These are phyloP conservation scores for Senna tora DNA, from an alignment of 306 rosid genomes.

Conservation along the genomic window DNA sequence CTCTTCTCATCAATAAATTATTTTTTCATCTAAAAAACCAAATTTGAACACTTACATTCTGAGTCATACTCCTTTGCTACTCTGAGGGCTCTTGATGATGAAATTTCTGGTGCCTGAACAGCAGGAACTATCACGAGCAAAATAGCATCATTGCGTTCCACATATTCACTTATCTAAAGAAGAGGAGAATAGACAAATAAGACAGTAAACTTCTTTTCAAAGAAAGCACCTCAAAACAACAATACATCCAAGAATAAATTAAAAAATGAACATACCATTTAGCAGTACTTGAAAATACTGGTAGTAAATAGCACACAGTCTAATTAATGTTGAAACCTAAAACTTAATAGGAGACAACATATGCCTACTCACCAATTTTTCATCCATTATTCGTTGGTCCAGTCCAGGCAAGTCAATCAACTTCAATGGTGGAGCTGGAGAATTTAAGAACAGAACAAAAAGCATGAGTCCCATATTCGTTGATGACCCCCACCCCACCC, in stretches of 20 bases:
- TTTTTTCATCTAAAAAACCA: background rate
- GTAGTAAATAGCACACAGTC: conserved; percentile 22
- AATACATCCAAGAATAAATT: conserved; percentile 29
- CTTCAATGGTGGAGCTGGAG: conserved; percentile 84
- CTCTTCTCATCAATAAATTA: too few relatives aligned
- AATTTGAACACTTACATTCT: conserved; percentile 62
- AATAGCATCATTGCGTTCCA: conserved; percentile 89
- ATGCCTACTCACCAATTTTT: conserved; percentile 66
- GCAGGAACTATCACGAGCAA: conserved; percentile 87
- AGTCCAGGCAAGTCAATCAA: conserved; percentile 96
- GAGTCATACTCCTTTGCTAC: conserved; percentile 83
- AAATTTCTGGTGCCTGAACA: conserved; percentile 85
- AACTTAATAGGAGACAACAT: conserved; percentile 16
- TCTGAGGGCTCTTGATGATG: conserved; percentile 86
- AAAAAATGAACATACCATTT: conserved; percentile 17
- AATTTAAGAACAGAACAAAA: conserved; percentile 37
- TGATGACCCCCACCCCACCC: too few relatives aligned
- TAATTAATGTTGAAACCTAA: conserved; percentile 17
- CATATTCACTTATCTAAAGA: conserved; percentile 82
- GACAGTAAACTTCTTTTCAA: conserved; percentile 35
- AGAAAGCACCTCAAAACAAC: conserved; percentile 27
- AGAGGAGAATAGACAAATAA: conserved; percentile 14
- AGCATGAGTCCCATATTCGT: background rate
- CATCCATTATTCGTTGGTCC: conserved; percentile 85
- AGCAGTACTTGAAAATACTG: conserved; percentile 22